phyloP scores from a whole-genome alignment of 1,284 basidiomycete genomes.

The Malassezia dermatis region DNA sequence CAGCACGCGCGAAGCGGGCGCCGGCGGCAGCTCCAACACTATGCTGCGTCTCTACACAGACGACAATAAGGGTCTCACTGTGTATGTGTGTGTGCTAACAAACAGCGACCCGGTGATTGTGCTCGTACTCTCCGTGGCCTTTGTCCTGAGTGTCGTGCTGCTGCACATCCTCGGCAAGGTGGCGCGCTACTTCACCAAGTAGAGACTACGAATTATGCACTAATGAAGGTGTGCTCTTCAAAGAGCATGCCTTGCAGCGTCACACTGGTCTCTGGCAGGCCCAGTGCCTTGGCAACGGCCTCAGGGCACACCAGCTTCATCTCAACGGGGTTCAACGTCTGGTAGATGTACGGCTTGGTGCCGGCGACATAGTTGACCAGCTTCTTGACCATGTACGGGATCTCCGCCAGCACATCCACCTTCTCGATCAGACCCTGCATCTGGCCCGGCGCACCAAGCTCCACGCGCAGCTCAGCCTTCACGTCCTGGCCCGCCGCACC shows the following conservation, averaged over 20 bases:
- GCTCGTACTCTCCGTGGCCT: constrained; percentile 87
- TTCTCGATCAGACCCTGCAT: constrained; percentile 79
- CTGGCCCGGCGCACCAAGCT: constrained; percentile 29
- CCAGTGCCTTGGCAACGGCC: constrained; percentile 12
- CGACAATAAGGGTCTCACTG: constrained; percentile 86
- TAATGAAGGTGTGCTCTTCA: constrained; percentile 81
- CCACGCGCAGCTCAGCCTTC: constrained; percentile 15
- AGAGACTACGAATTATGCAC: constrained; percentile 16
- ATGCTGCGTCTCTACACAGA: constrained; percentile 95
- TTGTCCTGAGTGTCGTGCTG: constrained; percentile 98
- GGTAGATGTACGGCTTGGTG: constrained; percentile 85
- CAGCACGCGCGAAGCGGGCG: constrained; percentile 80
- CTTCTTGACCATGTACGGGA: constrained; percentile 79
- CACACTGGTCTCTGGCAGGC: constrained; percentile 2
- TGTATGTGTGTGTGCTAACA: constrained; percentile 59
- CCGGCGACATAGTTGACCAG: constrained; percentile 81
- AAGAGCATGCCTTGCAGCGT: constrained; percentile 63
- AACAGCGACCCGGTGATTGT: constrained; percentile 91
- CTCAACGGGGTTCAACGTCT: constrained; percentile 68
- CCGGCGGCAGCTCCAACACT: constrained; percentile 88
- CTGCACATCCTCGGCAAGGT: constrained; percentile 94
- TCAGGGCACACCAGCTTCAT: constrained; percentile 59
- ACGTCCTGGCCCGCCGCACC: constrained; percentile 9
- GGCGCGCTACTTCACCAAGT: constrained; percentile 80
- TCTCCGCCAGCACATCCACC: constrained; percentile 90